phyloP scores from a whole-genome alignment of 1,284 basidiomycete genomes.

The Rhodofomes roseus region DNA sequence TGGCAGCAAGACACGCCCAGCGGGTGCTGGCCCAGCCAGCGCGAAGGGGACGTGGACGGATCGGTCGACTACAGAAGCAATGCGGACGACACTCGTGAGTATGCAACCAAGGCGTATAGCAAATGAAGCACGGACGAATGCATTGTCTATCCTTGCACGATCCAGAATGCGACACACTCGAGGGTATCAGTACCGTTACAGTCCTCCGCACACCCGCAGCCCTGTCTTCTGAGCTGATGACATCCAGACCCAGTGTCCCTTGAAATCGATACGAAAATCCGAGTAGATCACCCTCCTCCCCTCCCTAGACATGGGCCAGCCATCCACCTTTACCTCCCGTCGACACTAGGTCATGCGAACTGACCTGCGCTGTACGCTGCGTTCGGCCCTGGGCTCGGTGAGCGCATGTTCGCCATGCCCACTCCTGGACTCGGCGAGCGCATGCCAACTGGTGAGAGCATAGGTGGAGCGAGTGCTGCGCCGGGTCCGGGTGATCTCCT shows the following conservation, averaged over 20 bases:
- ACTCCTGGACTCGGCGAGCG: neutral
- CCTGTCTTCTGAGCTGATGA: neutral
- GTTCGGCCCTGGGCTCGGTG: slow-evolving; percentile 44
- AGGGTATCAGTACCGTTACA: slow-evolving; percentile 5
- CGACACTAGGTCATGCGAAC: slow-evolving; percentile 4
- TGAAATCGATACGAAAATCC: neutral
- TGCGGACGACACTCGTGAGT: neutral
- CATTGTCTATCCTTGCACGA: neutral
- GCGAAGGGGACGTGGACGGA: slow-evolving; percentile 1
- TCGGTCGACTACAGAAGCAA: neutral
- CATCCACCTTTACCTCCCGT: slow-evolving; percentile 1
- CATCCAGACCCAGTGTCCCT: neutral
- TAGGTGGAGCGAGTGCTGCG: slow-evolving; percentile 20
- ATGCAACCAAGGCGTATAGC: neutral
- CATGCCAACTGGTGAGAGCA: neutral
- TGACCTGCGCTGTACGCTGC: slow-evolving; percentile 22
- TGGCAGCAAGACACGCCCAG: slow-evolving; percentile 37
- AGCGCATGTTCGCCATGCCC: slow-evolving; percentile 21
- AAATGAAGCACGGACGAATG: slow-evolving; percentile 7
- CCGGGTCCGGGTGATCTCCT: slow-evolving; percentile 9
- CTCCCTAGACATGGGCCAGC: slow-evolving; percentile 7
- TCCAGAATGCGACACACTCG: slow-evolving; percentile 7
- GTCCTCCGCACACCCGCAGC: neutral
- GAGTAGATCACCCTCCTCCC: neutral
- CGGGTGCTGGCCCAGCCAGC: slow-evolving; percentile 1